Base-by-base conservation (phyloP, 179 eudicot species). In the Vitellaria paradoxa region DNA sequence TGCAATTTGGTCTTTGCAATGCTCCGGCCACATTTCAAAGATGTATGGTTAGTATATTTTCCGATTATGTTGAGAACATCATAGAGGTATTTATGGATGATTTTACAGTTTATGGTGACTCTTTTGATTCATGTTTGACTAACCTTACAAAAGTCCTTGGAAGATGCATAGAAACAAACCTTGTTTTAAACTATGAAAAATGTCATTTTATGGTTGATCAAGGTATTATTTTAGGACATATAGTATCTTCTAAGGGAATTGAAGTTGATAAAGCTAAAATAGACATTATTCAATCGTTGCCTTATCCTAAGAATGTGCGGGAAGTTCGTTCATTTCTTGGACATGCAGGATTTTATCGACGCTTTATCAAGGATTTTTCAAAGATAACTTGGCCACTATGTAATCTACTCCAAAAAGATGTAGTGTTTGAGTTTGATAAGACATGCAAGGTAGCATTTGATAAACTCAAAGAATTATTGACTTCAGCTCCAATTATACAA, bases 231-330 rank as follows among this genome's bases (percentile, higher is more conserved):
- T 15, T 53, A 5, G 62, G 74, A 0, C 74, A 53, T 26, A 23
- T 52, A 0, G 20, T 71, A 13, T 71, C 74, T 5, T 71, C 42
- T 12, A 53, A 71, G 0, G 60, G 63, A 0, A 71, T 52, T 0
- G 74, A 71, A 42, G 62, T 50, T 3, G 74, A 71, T 17, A 52
- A 52, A 12, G 30, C 74, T 24, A 71, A 71, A 7, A 24, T 71
- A 0, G 61, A 71, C 3, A 1, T 53, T 0, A 71, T 71, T 7
- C 1, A 5, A 12, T 52, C 52, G 0, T 14, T 30, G 1, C 74
- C 74, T 0, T 5, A 40, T 5, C 61, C 62, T 3, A 9, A 0
- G n/a, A 66, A 0, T 53, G 62, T 71, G 8, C 53, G 13, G 5
- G 62, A 53, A 17, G 61, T 49, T 0, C 13, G 63, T 8, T 52